Percentiles rank a stretch among this genome's conserved stretches.
These are phyloP conservation scores for Aspergillus cavernicola DNA, from an alignment of 495 filamentous ascomycete species.

Conservation along the genomic window DNA sequence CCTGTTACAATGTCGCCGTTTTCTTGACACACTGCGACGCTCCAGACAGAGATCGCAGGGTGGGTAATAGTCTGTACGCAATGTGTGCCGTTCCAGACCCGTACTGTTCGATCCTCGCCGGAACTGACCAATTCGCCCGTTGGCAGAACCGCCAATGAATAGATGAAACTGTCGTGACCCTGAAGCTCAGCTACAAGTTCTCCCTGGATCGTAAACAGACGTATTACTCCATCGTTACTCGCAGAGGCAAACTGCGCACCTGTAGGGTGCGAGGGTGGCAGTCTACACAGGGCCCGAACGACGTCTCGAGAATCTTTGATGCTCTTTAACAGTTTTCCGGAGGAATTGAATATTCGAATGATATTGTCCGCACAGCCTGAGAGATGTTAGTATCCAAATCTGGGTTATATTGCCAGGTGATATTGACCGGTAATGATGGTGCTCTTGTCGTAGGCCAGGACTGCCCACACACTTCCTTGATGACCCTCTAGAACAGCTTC, in stretches of 20 bases:
- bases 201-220: slow-evolving; percentile 78
- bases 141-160: slow-evolving; percentile 73
- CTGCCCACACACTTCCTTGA: slow-evolving; percentile 82
- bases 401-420: neutral
- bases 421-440: slow-evolving; percentile 76
- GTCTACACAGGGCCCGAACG: slow-evolving; percentile 78
- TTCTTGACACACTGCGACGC: slow-evolving; percentile 71
- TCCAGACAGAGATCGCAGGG: slow-evolving; percentile 95
- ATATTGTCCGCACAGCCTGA: slow-evolving; percentile 78
- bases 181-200: slow-evolving; percentile 66
- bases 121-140: slow-evolving; percentile 86
- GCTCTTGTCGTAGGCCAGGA: slow-evolving; percentile 74
- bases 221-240: slow-evolving; percentile 81
- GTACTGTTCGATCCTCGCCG: slow-evolving; percentile 87
- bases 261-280: slow-evolving; percentile 73
- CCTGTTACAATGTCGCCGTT: slow-evolving; percentile 91
- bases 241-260: slow-evolving; percentile 85
- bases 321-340: slow-evolving; percentile 60
- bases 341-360: slow-evolving; percentile 74
- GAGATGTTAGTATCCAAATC: slow-evolving; percentile 5
- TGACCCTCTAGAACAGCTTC: slow-evolving; percentile 70
- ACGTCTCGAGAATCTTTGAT: slow-evolving; percentile 74
- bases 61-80: slow-evolving; percentile 97
- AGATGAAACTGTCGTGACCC: slow-evolving; percentile 95
- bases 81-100: slow-evolving; percentile 76